Percentiles rank a stretch among this genome's conserved stretches.
Conservation (phyloP, 306 rosid genomes). For the Urtica urens region DNA sequence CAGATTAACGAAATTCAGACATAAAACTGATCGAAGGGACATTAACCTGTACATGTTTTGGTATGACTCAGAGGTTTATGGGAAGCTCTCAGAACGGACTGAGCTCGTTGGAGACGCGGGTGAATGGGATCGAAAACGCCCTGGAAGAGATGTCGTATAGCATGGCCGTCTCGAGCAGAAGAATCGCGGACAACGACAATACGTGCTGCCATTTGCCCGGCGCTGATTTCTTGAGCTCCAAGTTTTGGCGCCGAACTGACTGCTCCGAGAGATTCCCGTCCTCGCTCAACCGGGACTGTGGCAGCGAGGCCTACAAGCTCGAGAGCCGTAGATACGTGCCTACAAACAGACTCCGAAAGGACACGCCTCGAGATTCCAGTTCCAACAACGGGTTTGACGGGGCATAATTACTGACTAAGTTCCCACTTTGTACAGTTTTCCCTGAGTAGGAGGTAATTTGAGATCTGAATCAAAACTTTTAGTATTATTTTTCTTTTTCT, state of each 20-base stretch:
- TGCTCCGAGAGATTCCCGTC: slow-evolving; percentile 39
- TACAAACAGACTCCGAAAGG: slow-evolving; percentile 26
- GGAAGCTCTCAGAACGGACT: slow-evolving; percentile 89
- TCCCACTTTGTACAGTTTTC: slow-evolving; percentile 22
- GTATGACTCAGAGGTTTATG: slow-evolving; percentile 61
- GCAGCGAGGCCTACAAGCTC: slow-evolving; percentile 21
- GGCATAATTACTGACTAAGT: slow-evolving; percentile 21
- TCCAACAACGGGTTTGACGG: slow-evolving; percentile 30
- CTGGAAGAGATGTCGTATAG: slow-evolving; percentile 82
- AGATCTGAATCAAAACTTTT: neutral
- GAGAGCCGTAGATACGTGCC: slow-evolving; percentile 39
- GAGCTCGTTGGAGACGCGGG: slow-evolving; percentile 84
- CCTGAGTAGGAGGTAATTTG: slow-evolving; percentile 25
- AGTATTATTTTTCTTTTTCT: neutral
- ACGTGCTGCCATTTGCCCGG: slow-evolving; percentile 90
- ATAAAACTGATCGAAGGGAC: too few species aligned
- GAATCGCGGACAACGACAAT: slow-evolving; percentile 42
- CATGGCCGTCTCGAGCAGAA: slow-evolving; percentile 66
- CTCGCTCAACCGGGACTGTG: slow-evolving; percentile 32
- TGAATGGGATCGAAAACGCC: slow-evolving; percentile 78
- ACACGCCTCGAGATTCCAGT: slow-evolving; percentile 29
- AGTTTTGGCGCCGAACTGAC: slow-evolving; percentile 81
- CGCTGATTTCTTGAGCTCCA: slow-evolving; percentile 81
- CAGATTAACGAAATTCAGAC: too few species aligned
- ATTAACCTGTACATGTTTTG: slow-evolving; percentile 5